Conservation (phyloP, 345 rosid species). For the Pugionium dolabratum region DNA sequence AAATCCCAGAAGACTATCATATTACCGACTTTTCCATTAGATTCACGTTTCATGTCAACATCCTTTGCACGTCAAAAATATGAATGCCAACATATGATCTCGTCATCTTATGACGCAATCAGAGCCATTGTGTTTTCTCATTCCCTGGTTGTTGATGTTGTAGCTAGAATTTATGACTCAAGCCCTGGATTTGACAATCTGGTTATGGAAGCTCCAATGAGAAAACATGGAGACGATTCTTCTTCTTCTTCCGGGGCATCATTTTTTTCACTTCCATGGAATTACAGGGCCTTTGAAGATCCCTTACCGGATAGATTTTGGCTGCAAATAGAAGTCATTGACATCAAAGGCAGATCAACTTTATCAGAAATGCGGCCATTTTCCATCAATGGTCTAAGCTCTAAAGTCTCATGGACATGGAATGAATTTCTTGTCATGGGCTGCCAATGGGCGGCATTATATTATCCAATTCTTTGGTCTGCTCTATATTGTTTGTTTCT, state of each 20-base stretch:
- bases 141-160: slow-evolving; percentile 61
- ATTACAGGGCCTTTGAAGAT: slow-evolving; percentile 83
- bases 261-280: slow-evolving; percentile 80
- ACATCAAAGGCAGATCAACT: slow-evolving; percentile 56
- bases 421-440: slow-evolving; percentile 90
- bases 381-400: slow-evolving; percentile 67
- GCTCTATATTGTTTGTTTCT: slow-evolving; percentile 46
- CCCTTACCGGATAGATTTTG: slow-evolving; percentile 83
- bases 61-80: slow-evolving; percentile 53
- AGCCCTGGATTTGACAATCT: slow-evolving; percentile 53
- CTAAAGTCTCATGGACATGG: slow-evolving; percentile 84
- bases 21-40: slow-evolving; percentile 88
- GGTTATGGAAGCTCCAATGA: slow-evolving; percentile 79
- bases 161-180: slow-evolving; percentile 75
- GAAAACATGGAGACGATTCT: slow-evolving; percentile 46
- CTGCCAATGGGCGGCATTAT: slow-evolving; percentile 73
- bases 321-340: slow-evolving; percentile 79
- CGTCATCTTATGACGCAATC: slow-evolving; percentile 74
- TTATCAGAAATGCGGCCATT: slow-evolving; percentile 71
- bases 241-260: slow-evolving; percentile 59
- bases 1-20: slow-evolving; percentile 62
- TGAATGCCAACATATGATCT: slow-evolving; percentile 68
- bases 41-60: slow-evolving; percentile 88
- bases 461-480: slow-evolving; percentile 70
- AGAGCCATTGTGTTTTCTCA: slow-evolving; percentile 83